These are phyloP conservation scores for Pugionium dolabratum DNA, from an alignment of 345 rosid genomes.

Conservation along the genomic window DNA sequence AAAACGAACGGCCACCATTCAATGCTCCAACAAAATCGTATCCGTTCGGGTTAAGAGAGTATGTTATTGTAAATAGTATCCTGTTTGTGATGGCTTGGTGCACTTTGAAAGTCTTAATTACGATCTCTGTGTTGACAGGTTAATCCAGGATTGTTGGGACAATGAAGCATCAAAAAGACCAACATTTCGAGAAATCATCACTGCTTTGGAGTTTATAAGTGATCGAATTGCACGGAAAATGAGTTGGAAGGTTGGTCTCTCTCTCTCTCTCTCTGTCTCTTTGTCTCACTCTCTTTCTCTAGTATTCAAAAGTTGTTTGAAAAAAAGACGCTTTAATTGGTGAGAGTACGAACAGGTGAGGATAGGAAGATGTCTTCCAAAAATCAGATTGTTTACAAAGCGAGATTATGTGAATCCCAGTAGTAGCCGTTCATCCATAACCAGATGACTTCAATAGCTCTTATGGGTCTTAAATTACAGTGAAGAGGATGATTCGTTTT, in stretches of 20 bases:
- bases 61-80: slow-evolving; percentile 26
- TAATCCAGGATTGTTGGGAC: slow-evolving; percentile 77
- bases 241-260: slow-evolving; percentile 58
- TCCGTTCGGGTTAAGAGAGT: slow-evolving; percentile 65
- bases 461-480: neutral
- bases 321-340: slow-evolving; percentile 4
- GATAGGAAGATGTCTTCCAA: slow-evolving; percentile 53
- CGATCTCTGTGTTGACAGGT: slow-evolving; percentile 41
- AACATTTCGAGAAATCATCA: slow-evolving; percentile 61
- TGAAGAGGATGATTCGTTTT: neutral
- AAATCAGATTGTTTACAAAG: slow-evolving; percentile 47
- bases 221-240: slow-evolving; percentile 45
- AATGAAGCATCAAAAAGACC: slow-evolving; percentile 68
- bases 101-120: neutral
- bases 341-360: slow-evolving; percentile 45
- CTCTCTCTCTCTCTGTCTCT: neutral
- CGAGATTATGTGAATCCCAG: slow-evolving; percentile 54
- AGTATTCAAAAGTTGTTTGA: neutral
- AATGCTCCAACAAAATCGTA: slow-evolving; percentile 60
- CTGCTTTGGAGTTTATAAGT: slow-evolving; percentile 50
- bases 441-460: slow-evolving; percentile 30
- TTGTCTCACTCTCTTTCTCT: too few species aligned
- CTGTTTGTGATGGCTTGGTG: too few species aligned
- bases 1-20: slow-evolving; percentile 76
- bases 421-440: slow-evolving; percentile 52